Evolutionary conservation across 164 flowering plant genomes (phyloP), one percentile per base, ranked within the genome.

Genomic region (Litsea cubeba): DNA sequence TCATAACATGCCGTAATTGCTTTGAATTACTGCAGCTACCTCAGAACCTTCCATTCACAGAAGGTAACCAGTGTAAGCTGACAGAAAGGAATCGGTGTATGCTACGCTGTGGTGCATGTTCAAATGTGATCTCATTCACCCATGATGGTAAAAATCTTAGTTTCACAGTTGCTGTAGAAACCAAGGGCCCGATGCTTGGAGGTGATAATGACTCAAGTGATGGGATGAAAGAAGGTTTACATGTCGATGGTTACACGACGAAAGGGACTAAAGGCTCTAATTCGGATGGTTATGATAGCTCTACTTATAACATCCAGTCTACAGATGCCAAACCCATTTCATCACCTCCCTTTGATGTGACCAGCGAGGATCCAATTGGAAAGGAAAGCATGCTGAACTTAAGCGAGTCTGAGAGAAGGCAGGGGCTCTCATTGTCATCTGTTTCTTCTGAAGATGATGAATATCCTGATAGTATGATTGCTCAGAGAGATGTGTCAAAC

Each of bases 71-170:
- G 23, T 76, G 75, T 25, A 91, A 86, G 76, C 49, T 60, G 20
- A 18, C 25, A 60, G 83, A 54, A 32, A 86, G 81, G 79, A 82
- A 76, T 46, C 73, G 76, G 23, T 76, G 75, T 25, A 91, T 85
- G 76, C 40, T 94, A 69, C 84, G 74, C 28, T 94, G 98, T 80
- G 97, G 94, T 30, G 82, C 88, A 1, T 94, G 98, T 78, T 88
- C 90, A 40, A 75, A 85, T 10, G 73, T 87, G 54, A 83, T 91
- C 40, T 71, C 77, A 28, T 72, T 85, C 70, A 60, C 75, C 14
- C 60, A 83, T 72, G 78, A 84, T 22, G 71, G 80, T 23, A 84
- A 84, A 78, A 88, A 84, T 46, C 74, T 87, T 74, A 72, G 81
- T 74, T 68, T 83, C 70, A 80, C 87, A 1, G 63, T 40, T 40